Evolutionary conservation across 2,329 filamentous ascomycete species (phyloP), one percentile per base, ranked within the genome.

Genomic region (Dryadomyces quercivorus): DNA sequence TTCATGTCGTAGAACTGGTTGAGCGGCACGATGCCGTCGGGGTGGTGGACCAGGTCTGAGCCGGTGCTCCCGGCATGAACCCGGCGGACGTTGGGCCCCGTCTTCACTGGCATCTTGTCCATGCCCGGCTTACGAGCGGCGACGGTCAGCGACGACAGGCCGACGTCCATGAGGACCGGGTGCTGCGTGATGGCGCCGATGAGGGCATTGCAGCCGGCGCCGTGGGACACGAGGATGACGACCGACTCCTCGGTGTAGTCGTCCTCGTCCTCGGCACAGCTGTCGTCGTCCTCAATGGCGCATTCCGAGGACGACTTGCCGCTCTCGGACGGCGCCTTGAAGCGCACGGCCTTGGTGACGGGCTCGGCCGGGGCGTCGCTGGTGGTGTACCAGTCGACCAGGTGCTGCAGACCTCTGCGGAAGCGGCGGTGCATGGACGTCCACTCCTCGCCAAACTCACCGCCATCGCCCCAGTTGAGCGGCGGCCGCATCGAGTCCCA

Each of bases 371-470:
- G 75, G 26, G 20, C 68, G 34, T 78, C 74, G 8, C 70, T 73
- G 59, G 67, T 81, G 62, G 65, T 75, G 65, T 98, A 98, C 88
- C 90, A 97, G 56, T 85, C 78, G 13, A 96, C 74, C 72, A 96
- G 78, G 47, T 81, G 81, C 60, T 87, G 83, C 43, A 96, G 69
- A 1, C 92, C 92, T 58, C 76, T 80, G 42, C 90, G 80, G 63
- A 97, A 95, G 21, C 93, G 81, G 65, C 84, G 85, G 69, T 98
- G 93, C 93, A 98, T 97, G 3, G 82, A 76, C 34, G 88, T 86
- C 93, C 93, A 98, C 69, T 97, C 93, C 68, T 98, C 93, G 1
- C 88, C 90, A 62, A 88, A 87, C 46, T 85, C 78, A 43, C 92
- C 93, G 10, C 92, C 92, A 62, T 89, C 84, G 7, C 91, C 92